Conservation (phyloP, 176 grass and related monocot genomes). For the Aechmea fasciata region DNA sequence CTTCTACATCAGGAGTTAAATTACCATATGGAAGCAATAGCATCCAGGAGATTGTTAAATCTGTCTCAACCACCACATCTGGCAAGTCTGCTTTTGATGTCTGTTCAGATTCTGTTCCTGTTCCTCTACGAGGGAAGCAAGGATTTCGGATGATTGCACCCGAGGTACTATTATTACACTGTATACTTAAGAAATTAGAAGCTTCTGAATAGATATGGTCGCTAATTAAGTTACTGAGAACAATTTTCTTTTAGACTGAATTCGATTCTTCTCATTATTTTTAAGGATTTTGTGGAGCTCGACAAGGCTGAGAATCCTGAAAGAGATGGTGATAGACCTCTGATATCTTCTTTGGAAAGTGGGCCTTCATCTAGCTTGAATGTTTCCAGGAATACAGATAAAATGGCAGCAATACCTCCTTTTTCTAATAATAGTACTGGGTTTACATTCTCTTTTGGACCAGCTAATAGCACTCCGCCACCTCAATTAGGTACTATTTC, state of each 20-base stretch:
- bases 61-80: background rate
- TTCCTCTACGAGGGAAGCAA: conserved; percentile 11
- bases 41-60: conserved; percentile 9
- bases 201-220: background rate
- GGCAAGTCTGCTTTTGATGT: conserved; percentile 14
- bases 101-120: conserved; percentile 18
- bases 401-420: conserved; percentile 1
- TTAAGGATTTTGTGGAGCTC: conserved; percentile 28
- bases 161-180: conserved; percentile 18
- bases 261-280: background rate
- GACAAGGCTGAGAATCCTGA: conserved; percentile 16
- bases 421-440: conserved; percentile 8
- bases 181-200: background rate
- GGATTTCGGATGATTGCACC: conserved; percentile 13
- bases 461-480: conserved; percentile 18
- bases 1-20: conserved; percentile 16
- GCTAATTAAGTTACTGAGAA: background rate
- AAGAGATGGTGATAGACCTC: conserved; percentile 11
- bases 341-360: conserved; percentile 8
- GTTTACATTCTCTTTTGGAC: conserved; percentile 26
- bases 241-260: background rate
- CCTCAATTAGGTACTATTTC: conserved; percentile 36
- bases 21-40: conserved; percentile 6
- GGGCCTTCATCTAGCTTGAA: conserved; percentile 12
- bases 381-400: conserved; percentile 21